Evolutionary conservation across 306 rosid species (phyloP).

Genomic region (Gastrolobium bilobum): DNA sequence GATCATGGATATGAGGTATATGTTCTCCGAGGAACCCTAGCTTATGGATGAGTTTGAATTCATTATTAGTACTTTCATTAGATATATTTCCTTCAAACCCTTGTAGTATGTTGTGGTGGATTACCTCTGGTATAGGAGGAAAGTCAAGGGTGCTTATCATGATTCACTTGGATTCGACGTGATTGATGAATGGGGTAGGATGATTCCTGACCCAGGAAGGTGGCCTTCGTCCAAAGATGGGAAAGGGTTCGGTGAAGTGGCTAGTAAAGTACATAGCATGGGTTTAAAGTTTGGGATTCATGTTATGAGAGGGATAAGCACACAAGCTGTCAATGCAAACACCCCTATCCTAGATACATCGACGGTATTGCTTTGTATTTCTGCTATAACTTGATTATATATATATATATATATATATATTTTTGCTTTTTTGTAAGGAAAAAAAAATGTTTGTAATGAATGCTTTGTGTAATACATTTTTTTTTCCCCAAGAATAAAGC

Average conservation of each 20-base stretch:
- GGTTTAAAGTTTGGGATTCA: slow-evolving; percentile 97
- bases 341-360: slow-evolving; percentile 81
- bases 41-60: slow-evolving; percentile 20
- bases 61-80: slow-evolving; percentile 14
- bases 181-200: slow-evolving; percentile 96
- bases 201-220: slow-evolving; percentile 82
- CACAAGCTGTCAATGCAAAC: slow-evolving; percentile 87
- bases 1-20: slow-evolving; percentile 61
- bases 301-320: slow-evolving; percentile 96
- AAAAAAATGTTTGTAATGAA: neutral
- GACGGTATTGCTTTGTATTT: slow-evolving; percentile 62
- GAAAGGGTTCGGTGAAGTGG: slow-evolving; percentile 78
- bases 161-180: slow-evolving; percentile 93
- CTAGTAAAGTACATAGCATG: slow-evolving; percentile 74
- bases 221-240: slow-evolving; percentile 91
- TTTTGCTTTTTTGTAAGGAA: neutral
- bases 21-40: neutral
- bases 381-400: slow-evolving; percentile 32
- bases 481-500: neutral
- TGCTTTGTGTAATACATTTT: neutral
- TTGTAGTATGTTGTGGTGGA: slow-evolving; percentile 94
- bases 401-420: too few species aligned
- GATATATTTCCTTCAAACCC: slow-evolving; percentile 40
- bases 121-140: slow-evolving; percentile 92
- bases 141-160: slow-evolving; percentile 71